phyloP scores from a whole-genome alignment of 345 rosid genomes.

The Durio zibethinus region DNA sequence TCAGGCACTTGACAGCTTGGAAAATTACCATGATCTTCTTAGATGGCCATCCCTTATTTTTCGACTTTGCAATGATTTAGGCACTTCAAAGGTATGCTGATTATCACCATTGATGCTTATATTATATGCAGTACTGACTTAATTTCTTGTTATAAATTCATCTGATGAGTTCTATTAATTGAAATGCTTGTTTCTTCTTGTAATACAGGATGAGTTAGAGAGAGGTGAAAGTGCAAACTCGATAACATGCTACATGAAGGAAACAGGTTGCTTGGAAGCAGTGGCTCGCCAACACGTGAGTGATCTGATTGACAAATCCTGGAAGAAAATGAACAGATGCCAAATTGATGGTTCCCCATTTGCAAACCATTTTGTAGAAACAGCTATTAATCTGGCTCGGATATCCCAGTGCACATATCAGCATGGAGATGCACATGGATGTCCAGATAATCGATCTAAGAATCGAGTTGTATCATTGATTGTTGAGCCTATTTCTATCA shows the following conservation, averaged over 20 bases:
- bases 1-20: constrained; percentile 21
- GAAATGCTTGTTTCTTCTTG: no score
- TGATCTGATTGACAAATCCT: constrained; percentile 23
- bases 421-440: constrained; percentile 42
- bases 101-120: neutral
- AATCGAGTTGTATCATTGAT: constrained; percentile 26
- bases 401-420: constrained; percentile 33
- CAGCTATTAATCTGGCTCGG: constrained; percentile 29
- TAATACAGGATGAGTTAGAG: constrained; percentile 36
- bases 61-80: constrained; percentile 40
- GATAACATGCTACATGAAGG: constrained; percentile 33
- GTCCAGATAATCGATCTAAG: constrained; percentile 25
- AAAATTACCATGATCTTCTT: constrained; percentile 27
- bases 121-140: no score
- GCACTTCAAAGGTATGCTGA: constrained; percentile 33
- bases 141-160: neutral
- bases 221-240: constrained; percentile 35
- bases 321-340: constrained; percentile 40
- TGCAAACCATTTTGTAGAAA: constrained; percentile 18
- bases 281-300: constrained; percentile 25
- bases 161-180: no score
- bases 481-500: constrained; percentile 25
- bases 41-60: constrained; percentile 34
- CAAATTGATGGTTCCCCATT: constrained; percentile 2
- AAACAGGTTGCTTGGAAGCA: constrained; percentile 27